Base-by-base conservation (phyloP, 2,329 filamentous ascomycete genomes). In the Nannizzia gypsea region DNA sequence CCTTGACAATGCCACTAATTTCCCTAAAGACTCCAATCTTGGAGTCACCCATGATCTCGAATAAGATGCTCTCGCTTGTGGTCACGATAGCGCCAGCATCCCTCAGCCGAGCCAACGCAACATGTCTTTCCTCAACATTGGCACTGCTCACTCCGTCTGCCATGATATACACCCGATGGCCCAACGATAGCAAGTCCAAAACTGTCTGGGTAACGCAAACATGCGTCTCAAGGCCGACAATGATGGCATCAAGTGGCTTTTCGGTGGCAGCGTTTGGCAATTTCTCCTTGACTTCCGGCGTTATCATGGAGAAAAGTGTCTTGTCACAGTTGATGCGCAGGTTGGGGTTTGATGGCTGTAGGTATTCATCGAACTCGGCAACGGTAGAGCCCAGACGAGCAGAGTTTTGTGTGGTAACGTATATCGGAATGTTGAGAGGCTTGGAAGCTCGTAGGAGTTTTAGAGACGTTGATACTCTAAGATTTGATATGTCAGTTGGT, bases 151-250 rank as follows among this genome's bases (percentile, higher is more conserved):
- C 91, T 34, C 84, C 92, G 73, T 97, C 92, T 58, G 90, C 89
- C 34, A 96, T 78, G 42, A 97, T 78, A 72, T 95, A 96, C 5
- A 96, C 92, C 58, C 79, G 78, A 73, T 96, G 89, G 0, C 90
- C 90, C 1, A 80, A 80, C 22, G 78, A 77, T 48, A 93, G 76
- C 56, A 95, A 76, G 76, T 96, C 92, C 46, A 96, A 79, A 15
- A 89, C 84, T 46, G 92, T 96, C 79, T 97, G 92, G 62, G 89
- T 91, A 31, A 97, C 85, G 78, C 92, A 97, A 71, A 97, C 93
- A 75, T 97, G 92, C 44, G 84, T 83, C 75, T 97, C 92, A 70
- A 97, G 96, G 40, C 92, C 92, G 15, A 96, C 86, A 63, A 97
- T 83, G 59, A 89, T 86, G 58, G 90, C 81, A 67, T 86, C 81